Conservation (phyloP, 306 rosid species). For the Glycine tomentella region DNA sequence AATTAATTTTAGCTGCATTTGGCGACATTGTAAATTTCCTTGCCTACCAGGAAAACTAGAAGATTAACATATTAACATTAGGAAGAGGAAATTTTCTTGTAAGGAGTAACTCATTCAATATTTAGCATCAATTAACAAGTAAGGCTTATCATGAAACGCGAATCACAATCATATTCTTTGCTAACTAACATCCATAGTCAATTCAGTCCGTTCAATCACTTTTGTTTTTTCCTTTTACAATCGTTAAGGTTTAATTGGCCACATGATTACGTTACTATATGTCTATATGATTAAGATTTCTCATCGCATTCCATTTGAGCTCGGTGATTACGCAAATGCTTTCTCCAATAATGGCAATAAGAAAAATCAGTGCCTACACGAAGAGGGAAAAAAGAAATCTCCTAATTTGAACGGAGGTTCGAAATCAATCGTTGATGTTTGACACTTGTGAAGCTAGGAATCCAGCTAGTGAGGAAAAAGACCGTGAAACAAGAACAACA, state of each 20-base stretch:
- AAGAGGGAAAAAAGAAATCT: constrained; percentile 31
- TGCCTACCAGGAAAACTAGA: not conserved
- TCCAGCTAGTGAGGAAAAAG: not conserved
- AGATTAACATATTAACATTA: constrained; percentile 14
- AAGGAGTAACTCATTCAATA: constrained; percentile 12
- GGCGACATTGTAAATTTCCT: constrained; percentile 6
- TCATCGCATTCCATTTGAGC: constrained; percentile 29
- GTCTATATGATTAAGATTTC: constrained; percentile 44
- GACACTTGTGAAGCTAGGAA: constrained; percentile 20
- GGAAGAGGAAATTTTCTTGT: constrained; percentile 30
- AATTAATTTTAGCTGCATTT: constrained; percentile 30
- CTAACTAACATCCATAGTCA: constrained; percentile 11
- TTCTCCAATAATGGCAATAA: constrained; percentile 25
- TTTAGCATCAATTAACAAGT: not conserved
- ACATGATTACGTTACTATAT: constrained; percentile 42
- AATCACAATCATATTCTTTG: not conserved
- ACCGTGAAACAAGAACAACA: constrained; percentile 22
- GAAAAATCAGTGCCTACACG: constrained; percentile 6
- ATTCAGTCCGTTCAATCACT: constrained; percentile 24
- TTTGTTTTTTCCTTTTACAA: constrained; percentile 44
- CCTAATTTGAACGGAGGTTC: constrained; percentile 26
- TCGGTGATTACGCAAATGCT: constrained; percentile 33
- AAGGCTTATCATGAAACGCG: no score
- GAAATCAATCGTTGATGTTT: constrained; percentile 42
- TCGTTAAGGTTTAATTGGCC: constrained; percentile 43